Evolutionary conservation across 179 eudicot genomes (phyloP).

Genomic region (Beta macrorhiza): DNA sequence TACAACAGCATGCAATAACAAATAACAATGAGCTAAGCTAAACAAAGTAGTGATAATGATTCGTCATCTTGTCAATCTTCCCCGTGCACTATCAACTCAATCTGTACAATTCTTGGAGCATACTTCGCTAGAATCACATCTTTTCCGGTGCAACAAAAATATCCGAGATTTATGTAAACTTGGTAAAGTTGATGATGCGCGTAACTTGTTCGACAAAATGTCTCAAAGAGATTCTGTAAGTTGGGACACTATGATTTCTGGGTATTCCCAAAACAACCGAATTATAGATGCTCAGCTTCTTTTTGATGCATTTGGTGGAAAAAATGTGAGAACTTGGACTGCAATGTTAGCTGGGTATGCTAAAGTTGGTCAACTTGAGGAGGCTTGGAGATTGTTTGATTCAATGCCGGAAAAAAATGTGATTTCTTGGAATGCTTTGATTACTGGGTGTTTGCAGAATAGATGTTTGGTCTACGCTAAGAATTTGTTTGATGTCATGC

Average conservation of each 20-base stretch:
- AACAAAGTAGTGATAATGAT: conserved; percentile 10
- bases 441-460: conserved; percentile 40
- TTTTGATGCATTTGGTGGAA: conserved; percentile 27
- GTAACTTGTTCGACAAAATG: conserved; percentile 41
- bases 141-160: conserved; percentile 30
- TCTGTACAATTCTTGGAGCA: background rate
- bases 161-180: conserved; percentile 19
- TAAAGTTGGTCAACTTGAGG: conserved; percentile 36
- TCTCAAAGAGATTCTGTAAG: conserved; percentile 34
- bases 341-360: conserved; percentile 35
- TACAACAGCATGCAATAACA: too few relatives aligned
- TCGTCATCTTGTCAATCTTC: conserved; percentile 3
- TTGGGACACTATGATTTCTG: conserved; percentile 39
- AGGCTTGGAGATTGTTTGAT: conserved; percentile 45
- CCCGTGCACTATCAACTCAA: conserved; percentile 24
- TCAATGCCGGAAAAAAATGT: conserved; percentile 46
- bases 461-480: conserved; percentile 32
- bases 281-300: conserved; percentile 24
- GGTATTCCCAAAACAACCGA: conserved; percentile 29
- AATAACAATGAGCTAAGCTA: background rate
- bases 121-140: background rate
- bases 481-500: conserved; percentile 45
- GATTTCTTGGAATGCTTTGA: conserved; percentile 57
- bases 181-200: conserved; percentile 34
- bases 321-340: conserved; percentile 53